These are phyloP conservation scores for Emergomyces orientalis DNA, from an alignment of 2,329 filamentous ascomycete genomes.

Conservation along the genomic window DNA sequence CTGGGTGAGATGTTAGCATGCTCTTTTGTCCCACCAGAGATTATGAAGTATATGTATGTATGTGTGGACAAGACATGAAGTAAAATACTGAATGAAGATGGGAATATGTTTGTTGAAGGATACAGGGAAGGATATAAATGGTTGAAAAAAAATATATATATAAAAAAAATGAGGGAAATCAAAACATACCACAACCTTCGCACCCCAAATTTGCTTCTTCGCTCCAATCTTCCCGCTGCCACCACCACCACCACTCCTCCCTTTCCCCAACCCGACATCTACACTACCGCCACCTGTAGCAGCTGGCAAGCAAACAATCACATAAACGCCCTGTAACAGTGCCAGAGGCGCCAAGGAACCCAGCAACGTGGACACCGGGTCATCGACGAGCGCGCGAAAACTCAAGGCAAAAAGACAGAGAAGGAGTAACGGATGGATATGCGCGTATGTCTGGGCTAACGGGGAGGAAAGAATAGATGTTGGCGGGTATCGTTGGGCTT, in stretches of 20 bases:
- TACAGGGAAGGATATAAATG: not conserved
- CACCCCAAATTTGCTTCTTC: conserved; percentile 12
- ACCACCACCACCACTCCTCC: conserved; percentile 13
- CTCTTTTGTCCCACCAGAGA: not conserved
- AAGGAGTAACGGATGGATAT: conserved; percentile 60
- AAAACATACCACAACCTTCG: conserved; percentile 21
- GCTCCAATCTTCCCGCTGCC: conserved; percentile 10
- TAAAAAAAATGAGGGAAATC: not conserved
- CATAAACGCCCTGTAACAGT: conserved; percentile 53
- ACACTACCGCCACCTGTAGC: conserved; percentile 12
- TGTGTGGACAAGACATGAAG: not conserved
- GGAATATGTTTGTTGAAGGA: not conserved
- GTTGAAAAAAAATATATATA: too few species aligned
- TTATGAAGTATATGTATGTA: not conserved
- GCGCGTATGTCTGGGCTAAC: conserved; percentile 48
- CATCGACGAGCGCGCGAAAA: conserved; percentile 58
- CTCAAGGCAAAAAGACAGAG: conserved; percentile 53
- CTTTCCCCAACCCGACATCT: not conserved
- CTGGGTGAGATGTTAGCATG: conserved; percentile 33
- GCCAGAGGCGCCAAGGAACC: conserved; percentile 54
- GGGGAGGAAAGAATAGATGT: conserved; percentile 41
- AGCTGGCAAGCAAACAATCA: conserved; percentile 48
- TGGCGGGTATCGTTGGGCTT: conserved; percentile 27
- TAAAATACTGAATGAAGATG: too few species aligned
- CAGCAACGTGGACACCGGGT: conserved; percentile 58